Evolutionary conservation across 2,329 filamentous ascomycete species (phyloP), one percentile per base, ranked within the genome.

Genomic region (Apiospora kogelbergensis): DNA sequence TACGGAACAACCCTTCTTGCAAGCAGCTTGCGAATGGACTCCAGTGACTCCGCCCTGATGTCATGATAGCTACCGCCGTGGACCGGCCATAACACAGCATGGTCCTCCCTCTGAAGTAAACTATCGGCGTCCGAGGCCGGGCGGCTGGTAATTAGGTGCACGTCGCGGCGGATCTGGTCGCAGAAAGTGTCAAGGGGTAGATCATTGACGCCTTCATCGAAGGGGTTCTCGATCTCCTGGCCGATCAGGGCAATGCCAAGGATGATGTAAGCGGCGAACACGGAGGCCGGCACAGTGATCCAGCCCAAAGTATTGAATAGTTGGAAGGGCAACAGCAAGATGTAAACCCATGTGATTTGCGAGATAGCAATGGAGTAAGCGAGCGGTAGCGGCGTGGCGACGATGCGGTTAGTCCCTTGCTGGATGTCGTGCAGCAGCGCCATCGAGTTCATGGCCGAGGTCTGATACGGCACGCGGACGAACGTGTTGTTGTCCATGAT

Each of bases 261-360:
- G 77, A 96, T 95, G 73, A 96, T 95, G 80, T 95, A 95, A 3
- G 91, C 90, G 3, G 90, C 91, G 6, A 84, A 85, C 20, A 95
- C 82, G 60, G 90, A 91, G 42, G 90, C 93, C 0, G 93, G 93
- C 72, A 96, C 95, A 15, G 93, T 91, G 72, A 94, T 85, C 90
- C 91, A 96, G 9, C 80, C 74, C 0, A 97, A 87, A 2, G 80
- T 78, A 0, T 79, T 77, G 76, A 88, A 87, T 6, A 97, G 88
- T 81, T 97, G 93, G 85, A 96, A 96, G 5, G 93, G 93, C 1
- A 97, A 85, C 42, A 93, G 85, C 73, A 94, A 82, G 67, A 96
- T 90, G 80, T 96, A 97, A 65, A 94, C 87, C 89, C 92, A 95
- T 37, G 93, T 93, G 76, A 96, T 95, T 78, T 97, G 93, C 26